Evolutionary conservation across 495 filamentous ascomycete genomes (phyloP), one percentile per base, ranked within the genome.

Genomic region (Aspergillus campestris): DNA sequence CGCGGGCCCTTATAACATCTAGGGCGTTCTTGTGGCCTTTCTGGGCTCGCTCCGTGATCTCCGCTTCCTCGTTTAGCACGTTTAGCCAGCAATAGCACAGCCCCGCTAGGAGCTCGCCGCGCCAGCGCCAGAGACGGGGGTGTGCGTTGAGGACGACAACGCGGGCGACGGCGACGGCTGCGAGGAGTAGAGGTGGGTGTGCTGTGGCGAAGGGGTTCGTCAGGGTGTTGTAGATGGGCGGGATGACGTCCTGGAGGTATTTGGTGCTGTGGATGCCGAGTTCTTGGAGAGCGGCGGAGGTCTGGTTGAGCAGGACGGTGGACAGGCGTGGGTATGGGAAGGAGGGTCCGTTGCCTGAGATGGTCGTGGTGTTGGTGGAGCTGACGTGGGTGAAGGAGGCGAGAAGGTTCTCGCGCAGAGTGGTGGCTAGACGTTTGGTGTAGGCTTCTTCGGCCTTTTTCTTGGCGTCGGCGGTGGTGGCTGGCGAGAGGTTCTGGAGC

Each of bases 231-330:
- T 78, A 79, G 5, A 94, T 55, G 33, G 89, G 61, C 0, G 86
- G 84, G 5, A 94, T 59, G 13, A 91, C 52, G 34, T 83, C 75
- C 71, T 86, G 62, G 11, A 96, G 74, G 57, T 95, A 84, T 52
- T 86, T 86, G 7, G 82, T 82, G 2, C 78, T 69, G 55, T 82
- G 72, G 33, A 94, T 74, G 11, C 78, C 82, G 56, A 95, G 71
- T 24, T 74, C 74, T 0, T 64, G 47, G 8, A 90, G 44, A 2
- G 91, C 53, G 4, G 55, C 49, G 1, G 51, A 36, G 1, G 84
- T 71, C 38, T 81, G 71, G 1, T 65, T 47, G 43, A 90, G 69
- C 0, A 95, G 69, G 12, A 83, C 64, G 9, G 66, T 61, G 27
- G 70, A 71, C 8, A 74, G 59, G 10, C 56, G 54, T 18, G 64